Percentiles rank a stretch among this genome's conserved stretches.
These are phyloP conservation scores for Geopyxis carbonaria DNA, from an alignment of 495 filamentous ascomycete genomes.

Conservation along the genomic window DNA sequence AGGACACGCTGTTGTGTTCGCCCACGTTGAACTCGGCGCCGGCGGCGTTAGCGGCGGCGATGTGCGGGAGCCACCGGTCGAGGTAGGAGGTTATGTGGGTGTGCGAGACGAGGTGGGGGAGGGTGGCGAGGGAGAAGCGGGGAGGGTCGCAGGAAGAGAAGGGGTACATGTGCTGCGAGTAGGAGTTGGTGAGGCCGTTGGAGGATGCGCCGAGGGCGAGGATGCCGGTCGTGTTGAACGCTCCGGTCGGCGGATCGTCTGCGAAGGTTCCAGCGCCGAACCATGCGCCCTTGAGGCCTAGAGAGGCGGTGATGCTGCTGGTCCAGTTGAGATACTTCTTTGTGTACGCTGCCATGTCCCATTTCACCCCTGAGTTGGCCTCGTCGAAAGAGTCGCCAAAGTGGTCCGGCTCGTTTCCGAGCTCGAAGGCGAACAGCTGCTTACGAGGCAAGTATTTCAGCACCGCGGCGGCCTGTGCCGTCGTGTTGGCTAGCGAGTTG, in stretches of 20 bases:
- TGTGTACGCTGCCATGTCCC: constrained; percentile 10
- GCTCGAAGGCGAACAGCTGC: constrained; percentile 8
- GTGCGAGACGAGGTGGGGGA: constrained; percentile 11
- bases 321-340: constrained; percentile 14
- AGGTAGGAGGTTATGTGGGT: constrained; percentile 10
- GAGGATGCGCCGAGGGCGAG: neutral
- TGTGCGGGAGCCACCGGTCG: constrained; percentile 10
- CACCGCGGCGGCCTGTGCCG: constrained; percentile 7
- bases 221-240: constrained; percentile 5
- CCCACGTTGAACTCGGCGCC: constrained; percentile 23
- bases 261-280: constrained; percentile 9
- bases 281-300: neutral
- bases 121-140: constrained; percentile 18
- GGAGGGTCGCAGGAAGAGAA: constrained; percentile 25
- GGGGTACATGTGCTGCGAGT: constrained; percentile 25
- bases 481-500: constrained; percentile 8
- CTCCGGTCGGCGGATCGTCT: constrained; percentile 4
- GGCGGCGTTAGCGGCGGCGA: constrained; percentile 14
- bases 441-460: constrained; percentile 10
- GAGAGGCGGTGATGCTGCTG: neutral
- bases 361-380: neutral
- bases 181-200: constrained; percentile 8
- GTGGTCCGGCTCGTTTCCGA: constrained; percentile 11
- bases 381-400: constrained; percentile 5
- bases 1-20: constrained; percentile 22